A percentile compares a stretch with the other conserved stretches of the same genome.
These are phyloP conservation scores for Pseudogymnoascus sp. DNA, from an alignment of 2,329 filamentous ascomycete genomes.

Conservation along the genomic window DNA sequence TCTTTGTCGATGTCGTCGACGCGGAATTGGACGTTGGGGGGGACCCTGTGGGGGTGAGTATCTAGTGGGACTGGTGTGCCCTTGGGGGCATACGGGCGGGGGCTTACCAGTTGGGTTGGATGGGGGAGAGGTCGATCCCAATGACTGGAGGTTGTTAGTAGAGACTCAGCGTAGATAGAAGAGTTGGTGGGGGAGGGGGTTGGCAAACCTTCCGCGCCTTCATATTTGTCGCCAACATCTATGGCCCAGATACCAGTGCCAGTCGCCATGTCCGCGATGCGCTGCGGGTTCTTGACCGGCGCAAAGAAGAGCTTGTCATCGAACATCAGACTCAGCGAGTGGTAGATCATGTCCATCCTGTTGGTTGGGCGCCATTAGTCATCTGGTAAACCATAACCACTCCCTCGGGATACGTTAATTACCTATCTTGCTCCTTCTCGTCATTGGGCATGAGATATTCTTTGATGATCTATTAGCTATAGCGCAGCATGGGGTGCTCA, in stretches of 20 bases:
- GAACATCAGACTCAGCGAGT: neutral
- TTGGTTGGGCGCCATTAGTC: neutral
- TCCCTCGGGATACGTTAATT: neutral
- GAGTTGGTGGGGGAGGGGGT: neutral
- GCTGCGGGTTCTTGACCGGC: conserved; percentile 32
- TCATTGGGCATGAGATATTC: conserved; percentile 8
- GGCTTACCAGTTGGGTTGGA: conserved; percentile 40
- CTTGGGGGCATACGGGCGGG: neutral
- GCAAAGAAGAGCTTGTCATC: conserved; percentile 27
- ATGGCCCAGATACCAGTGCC: conserved; percentile 55
- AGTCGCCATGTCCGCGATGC: conserved; percentile 39
- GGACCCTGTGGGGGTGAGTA: neutral
- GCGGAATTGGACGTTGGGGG: conserved; percentile 12
- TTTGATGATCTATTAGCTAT: neutral
- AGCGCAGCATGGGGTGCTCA: neutral
- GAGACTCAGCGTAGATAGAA: neutral
- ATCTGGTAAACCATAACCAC: neutral
- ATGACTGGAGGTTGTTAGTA: conserved; percentile 30
- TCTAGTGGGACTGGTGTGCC: neutral
- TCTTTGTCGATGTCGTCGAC: conserved; percentile 48
- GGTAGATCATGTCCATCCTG: conserved; percentile 4
- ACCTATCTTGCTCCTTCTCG: conserved; percentile 8
- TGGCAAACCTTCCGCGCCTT: conserved; percentile 33
- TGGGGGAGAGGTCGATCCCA: conserved; percentile 56
- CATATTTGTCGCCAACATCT: conserved; percentile 53